These are phyloP conservation scores for Cordyceps cicadae DNA, from an alignment of 2,329 filamentous ascomycete species.

Conservation along the genomic window DNA sequence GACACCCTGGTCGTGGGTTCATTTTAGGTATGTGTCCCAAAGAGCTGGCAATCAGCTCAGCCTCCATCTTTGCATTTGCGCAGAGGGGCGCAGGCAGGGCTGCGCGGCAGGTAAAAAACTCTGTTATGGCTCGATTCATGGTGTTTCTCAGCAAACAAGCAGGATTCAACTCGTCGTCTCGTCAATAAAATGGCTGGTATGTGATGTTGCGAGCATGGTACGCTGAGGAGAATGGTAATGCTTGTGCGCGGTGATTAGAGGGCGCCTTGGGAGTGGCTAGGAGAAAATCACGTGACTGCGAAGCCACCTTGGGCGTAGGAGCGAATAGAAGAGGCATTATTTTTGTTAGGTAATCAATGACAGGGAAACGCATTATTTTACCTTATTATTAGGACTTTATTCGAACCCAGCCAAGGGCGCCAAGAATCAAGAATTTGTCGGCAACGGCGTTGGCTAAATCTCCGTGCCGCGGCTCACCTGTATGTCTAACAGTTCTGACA, in stretches of 20 bases:
- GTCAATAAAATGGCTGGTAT: background rate
- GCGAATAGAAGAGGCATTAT: too few species aligned
- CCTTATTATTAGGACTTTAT: too few species aligned
- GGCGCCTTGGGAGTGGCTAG: background rate
- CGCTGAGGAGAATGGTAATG: background rate
- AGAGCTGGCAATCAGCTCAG: background rate
- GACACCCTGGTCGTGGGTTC: background rate
- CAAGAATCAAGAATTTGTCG: background rate
- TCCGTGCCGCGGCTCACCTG: background rate
- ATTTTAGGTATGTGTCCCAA: background rate
- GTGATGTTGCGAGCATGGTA: background rate
- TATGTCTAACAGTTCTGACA: background rate
- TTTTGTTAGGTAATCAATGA: too few species aligned
- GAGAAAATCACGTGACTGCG: background rate
- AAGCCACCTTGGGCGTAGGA: background rate
- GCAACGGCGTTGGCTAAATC: conserved; percentile 1
- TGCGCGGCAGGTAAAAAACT: background rate
- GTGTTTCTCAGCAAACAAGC: background rate
- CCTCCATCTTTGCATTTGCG: background rate
- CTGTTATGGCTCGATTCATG: background rate
- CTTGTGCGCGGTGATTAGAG: conserved; percentile 2
- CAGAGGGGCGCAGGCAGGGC: background rate
- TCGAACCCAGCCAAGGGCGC: background rate
- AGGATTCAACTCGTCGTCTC: background rate
- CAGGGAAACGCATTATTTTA: too few species aligned